Percentiles rank a stretch among this genome's conserved stretches.
These are phyloP conservation scores for Amylostereum areolatum DNA, from an alignment of 1,284 basidiomycete species.

Conservation along the genomic window DNA sequence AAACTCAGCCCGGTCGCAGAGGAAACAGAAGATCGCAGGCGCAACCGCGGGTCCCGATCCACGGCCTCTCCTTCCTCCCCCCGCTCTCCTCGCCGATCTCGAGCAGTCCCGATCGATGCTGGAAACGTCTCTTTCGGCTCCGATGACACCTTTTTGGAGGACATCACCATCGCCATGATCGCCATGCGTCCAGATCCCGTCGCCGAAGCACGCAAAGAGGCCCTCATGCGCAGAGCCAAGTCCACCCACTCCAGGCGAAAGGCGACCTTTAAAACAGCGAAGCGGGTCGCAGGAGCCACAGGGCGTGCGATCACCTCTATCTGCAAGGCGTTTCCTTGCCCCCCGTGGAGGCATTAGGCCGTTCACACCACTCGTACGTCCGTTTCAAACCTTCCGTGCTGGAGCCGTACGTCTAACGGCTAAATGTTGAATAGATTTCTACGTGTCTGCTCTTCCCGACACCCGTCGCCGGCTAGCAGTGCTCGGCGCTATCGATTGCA, in stretches of 20 bases:
- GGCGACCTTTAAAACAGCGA: constrained; percentile 1
- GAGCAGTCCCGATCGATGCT: no score
- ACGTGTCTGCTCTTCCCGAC: no score
- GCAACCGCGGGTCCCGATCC: constrained; percentile 9
- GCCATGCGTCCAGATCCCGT: constrained; percentile 8
- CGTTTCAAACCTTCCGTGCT: background rate
- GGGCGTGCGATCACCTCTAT: constrained; percentile 6
- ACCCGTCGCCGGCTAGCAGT: no score
- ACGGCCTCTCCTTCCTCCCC: constrained; percentile 5
- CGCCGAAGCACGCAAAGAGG: constrained; percentile 8
- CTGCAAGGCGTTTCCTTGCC: constrained; percentile 7
- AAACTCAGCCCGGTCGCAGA: constrained; percentile 16
- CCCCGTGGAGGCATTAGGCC: constrained; percentile 6
- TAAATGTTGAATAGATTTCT: no score
- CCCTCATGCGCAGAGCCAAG: constrained; percentile 3
- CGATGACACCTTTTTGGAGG: constrained; percentile 10
- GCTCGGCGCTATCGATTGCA: no score
- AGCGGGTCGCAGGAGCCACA: constrained; percentile 9
- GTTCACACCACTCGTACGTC: constrained; percentile 5
- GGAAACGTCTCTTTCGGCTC: background rate
- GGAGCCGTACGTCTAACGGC: background rate
- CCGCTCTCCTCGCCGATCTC: background rate
- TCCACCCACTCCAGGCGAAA: background rate
- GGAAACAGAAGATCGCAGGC: constrained; percentile 12
- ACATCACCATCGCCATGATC: constrained; percentile 12